Percentiles rank a stretch among this genome's conserved stretches.
phyloP scores from a whole-genome alignment of 106 monocot genomes.

The Chionographis japonica region DNA sequence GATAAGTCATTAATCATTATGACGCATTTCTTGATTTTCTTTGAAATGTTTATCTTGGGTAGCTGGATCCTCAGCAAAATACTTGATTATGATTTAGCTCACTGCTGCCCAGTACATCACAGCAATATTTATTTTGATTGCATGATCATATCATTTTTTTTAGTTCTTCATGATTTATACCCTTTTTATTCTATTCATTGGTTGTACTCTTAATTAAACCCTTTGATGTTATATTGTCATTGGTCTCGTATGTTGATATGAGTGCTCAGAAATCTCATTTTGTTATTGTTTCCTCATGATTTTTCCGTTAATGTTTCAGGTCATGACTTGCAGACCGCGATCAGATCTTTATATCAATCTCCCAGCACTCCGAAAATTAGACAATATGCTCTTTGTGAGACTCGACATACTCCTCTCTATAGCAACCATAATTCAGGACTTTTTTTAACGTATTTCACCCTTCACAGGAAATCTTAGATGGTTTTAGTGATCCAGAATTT shows the following conservation, averaged over 20 bases:
- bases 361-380: conserved; percentile 76
- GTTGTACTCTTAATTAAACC: background rate
- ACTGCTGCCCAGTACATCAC: no score
- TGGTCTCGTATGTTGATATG: background rate
- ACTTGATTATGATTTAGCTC: no score
- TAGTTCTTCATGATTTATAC: no score
- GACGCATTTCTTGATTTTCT: no score
- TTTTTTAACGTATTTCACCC: background rate
- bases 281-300: no score
- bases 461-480: conserved; percentile 75
- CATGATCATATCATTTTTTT: no score
- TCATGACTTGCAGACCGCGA: conserved; percentile 72
- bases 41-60: no score
- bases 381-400: conserved; percentile 84
- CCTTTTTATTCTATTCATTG: background rate
- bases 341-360: conserved; percentile 77
- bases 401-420: background rate
- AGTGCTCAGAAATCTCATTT: no score
- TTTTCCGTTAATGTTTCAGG: conserved; percentile 33
- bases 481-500: conserved; percentile 66
- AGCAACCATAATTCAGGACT: background rate
- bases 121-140: no score
- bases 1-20: no score
- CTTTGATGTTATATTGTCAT: background rate
- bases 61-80: no score